Evolutionary conservation across 2,329 filamentous ascomycete species (phyloP).

Genomic region (Aspergillus terreus): DNA sequence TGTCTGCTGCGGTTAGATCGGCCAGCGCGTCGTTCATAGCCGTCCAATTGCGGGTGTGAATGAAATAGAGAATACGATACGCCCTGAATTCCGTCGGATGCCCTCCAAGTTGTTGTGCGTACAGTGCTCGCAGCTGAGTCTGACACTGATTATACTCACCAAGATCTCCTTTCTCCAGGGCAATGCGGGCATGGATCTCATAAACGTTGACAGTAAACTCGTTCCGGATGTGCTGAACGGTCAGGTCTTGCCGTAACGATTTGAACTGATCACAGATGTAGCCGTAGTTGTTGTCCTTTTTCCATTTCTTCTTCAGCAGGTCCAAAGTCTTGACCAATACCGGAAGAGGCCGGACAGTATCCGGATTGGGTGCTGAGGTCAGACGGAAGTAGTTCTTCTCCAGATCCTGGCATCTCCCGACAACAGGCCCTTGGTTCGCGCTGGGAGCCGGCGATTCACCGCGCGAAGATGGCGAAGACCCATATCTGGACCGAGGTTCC

Average conservation of each 20-base stretch:
- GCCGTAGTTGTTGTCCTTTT: conserved; percentile 84
- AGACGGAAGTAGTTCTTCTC: conserved; percentile 95
- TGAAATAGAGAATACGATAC: conserved; percentile 99
- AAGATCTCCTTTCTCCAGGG: conserved; percentile 95
- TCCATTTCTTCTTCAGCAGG: conserved; percentile 91
- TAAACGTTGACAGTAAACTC: conserved; percentile 96
- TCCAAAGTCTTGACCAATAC: conserved; percentile 82
- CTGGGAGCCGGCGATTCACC: conserved; percentile 48
- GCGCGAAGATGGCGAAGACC: conserved; percentile 38
- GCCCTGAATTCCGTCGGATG: conserved; percentile 95
- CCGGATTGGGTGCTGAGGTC: conserved; percentile 82
- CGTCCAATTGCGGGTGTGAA: conserved; percentile 96
- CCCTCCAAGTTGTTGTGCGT: conserved; percentile 80
- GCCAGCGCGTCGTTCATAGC: conserved; percentile 97
- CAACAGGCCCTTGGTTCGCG: conserved; percentile 62
- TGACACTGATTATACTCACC: conserved; percentile 99
- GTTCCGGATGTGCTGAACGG: conserved; percentile 94
- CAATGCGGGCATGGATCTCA: conserved; percentile 95
- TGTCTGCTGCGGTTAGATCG: conserved; percentile 98
- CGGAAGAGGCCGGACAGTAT: conserved; percentile 78
- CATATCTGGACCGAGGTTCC: conserved; percentile 41
- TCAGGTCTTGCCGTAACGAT: conserved; percentile 94
- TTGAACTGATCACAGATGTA: conserved; percentile 99
- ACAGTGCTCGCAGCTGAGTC: conserved; percentile 90
- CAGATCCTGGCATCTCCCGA: conserved; percentile 77